Evolutionary conservation across 2,329 filamentous ascomycete genomes (phyloP), one percentile per base, ranked within the genome.

Genomic region (Pyrenophora tritici-repentis): DNA sequence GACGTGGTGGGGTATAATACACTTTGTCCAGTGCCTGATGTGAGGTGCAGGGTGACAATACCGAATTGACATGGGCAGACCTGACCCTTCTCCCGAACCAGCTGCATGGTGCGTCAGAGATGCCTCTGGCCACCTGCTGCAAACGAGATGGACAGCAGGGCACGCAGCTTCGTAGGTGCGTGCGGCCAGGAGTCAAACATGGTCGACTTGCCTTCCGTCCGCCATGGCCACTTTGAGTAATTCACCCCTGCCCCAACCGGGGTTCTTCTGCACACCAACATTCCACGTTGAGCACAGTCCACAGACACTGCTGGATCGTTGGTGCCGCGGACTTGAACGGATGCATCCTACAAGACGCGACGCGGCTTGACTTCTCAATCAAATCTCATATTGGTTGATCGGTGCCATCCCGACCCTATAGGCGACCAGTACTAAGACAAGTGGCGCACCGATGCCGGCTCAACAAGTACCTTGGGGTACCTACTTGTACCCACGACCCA

Each of bases 341-440:
- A 63, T 65, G 58, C 66, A 66, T 61, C 59, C 63, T 59, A 62
- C 61, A 59, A 52, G 63, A 59, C 61, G 66, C 63, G 59, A 60
- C 66, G 66, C 61, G 59, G 63, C 50, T 62, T 65, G 64, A 61
- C 61, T 62, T 59, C 56, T 63, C 61, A 72, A 73, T 73, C 66
- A 70, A 70, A 66, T 60, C 48, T 45, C 62, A 72, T 68, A 73
- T 74, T 73, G 66, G 63, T 53, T 68, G 68, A 71, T 67, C 59
- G 59, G 65, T 68, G 65, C 65, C 47, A 68, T 59, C 62, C 68
- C 50, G 49, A 52, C 58, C 62, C 62, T 67, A 68, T 71, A 68
- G 57, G 56, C 37, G 54, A 34, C 48, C 3, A 51, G 35, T 58
- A 42, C 64, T 67, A 67, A 63, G 47, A 36, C 42, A 33, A 34